These are phyloP conservation scores for Nymphaea thermarum DNA, from an alignment of 164 flowering plant species.

Conservation along the genomic window DNA sequence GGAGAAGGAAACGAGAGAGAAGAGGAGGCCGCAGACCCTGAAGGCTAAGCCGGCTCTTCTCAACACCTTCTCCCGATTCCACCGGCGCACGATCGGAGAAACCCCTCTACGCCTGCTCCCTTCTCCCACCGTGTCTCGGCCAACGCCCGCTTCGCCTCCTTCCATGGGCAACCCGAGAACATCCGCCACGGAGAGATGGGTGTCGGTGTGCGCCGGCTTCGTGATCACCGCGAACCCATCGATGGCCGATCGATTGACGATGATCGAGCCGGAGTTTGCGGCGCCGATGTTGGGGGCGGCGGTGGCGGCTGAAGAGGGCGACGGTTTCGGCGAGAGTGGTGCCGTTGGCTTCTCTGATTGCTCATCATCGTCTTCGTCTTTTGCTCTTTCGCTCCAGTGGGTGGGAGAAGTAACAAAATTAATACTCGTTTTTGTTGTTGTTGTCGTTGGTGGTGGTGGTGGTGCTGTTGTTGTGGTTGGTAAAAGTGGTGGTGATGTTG, in stretches of 20 bases:
- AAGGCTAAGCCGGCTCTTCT: slow-evolving; percentile 46
- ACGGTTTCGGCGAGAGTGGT: background rate
- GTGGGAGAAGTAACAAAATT: too few species aligned
- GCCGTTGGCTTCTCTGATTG: background rate
- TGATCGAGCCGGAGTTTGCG: slow-evolving; percentile 8
- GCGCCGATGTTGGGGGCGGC: background rate
- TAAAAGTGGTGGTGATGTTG: too few species aligned
- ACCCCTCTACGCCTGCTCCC: slow-evolving; percentile 21
- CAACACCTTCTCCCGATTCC: slow-evolving; percentile 27
- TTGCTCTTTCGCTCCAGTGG: too few species aligned
- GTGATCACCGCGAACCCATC: slow-evolving; percentile 7
- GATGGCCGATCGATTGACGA: slow-evolving; percentile 13
- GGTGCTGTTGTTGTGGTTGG: too few species aligned
- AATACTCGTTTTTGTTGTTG: too few species aligned
- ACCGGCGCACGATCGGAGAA: slow-evolving; percentile 23
- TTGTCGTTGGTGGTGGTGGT: too few species aligned
- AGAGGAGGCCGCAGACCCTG: slow-evolving; percentile 45
- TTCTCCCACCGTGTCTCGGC: slow-evolving; percentile 3
- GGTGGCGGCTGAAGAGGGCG: background rate
- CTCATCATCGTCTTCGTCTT: too few species aligned
- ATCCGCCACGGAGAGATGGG: background rate
- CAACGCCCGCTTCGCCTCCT: background rate
- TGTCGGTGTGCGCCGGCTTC: slow-evolving; percentile 13
- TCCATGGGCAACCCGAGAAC: slow-evolving; percentile 4
- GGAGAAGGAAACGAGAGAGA: slow-evolving; percentile 77